Evolutionary conservation across 805 yeast species (phyloP).

Genomic region (Dipodascopsis tothii): DNA sequence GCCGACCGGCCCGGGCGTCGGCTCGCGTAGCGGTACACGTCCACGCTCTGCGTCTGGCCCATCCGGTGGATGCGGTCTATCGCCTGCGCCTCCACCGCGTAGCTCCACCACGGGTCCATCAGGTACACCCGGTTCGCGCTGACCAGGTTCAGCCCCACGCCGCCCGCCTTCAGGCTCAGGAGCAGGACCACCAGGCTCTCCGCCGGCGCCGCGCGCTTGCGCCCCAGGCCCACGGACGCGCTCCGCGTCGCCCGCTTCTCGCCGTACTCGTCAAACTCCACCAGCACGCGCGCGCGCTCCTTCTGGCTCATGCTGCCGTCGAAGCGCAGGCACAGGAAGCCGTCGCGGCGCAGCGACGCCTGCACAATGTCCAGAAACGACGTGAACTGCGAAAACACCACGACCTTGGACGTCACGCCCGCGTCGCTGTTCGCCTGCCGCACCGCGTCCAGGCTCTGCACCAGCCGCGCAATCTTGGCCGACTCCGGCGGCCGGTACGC

Average conservation of each 20-base stretch:
- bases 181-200: constrained; percentile 43
- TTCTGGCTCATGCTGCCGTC: constrained; percentile 71
- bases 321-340: constrained; percentile 56
- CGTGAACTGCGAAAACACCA: constrained; percentile 88
- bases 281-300: constrained; percentile 56
- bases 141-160: constrained; percentile 84
- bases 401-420: too few relatives aligned
- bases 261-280: constrained; percentile 43
- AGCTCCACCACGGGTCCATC: constrained; percentile 98
- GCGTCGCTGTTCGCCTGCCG: constrained; percentile 53
- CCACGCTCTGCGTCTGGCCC: constrained; percentile 67
- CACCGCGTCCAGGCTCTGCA: constrained; percentile 49
- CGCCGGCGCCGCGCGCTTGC: background rate
- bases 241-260: constrained; percentile 2
- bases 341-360: constrained; percentile 45
- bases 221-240: background rate
- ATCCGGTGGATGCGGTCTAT: constrained; percentile 72
- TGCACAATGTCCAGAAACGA: constrained; percentile 71
- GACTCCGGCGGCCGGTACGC: constrained; percentile 41
- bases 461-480: constrained; percentile 63
- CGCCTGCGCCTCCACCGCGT: constrained; percentile 40
- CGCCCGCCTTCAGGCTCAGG: constrained; percentile 83
- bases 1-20: too few relatives aligned
- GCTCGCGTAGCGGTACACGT: constrained; percentile 67
- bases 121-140: constrained; percentile 76